phyloP scores from a whole-genome alignment of 164 flowering plant genomes.

The Warburgia ugandensis region DNA sequence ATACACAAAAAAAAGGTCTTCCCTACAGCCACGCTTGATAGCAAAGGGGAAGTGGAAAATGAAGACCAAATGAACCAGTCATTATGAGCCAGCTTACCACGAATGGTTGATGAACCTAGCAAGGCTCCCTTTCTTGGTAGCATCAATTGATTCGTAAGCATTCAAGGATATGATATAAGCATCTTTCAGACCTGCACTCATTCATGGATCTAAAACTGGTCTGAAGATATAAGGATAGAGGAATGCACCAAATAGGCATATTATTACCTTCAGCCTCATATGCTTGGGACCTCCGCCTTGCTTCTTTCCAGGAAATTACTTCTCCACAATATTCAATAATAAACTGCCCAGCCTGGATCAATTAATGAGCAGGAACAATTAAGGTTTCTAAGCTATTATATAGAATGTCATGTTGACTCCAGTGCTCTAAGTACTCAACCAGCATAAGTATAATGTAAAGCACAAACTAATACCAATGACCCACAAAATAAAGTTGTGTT shows the following conservation, averaged over 20 bases:
- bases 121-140: conserved; percentile 89
- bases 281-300: conserved; percentile 60
- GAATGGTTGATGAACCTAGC: conserved; percentile 97
- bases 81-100: conserved; percentile 52
- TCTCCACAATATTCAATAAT: conserved; percentile 96
- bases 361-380: background rate
- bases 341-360: conserved; percentile 66
- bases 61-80: no score
- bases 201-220: background rate
- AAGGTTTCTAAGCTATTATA: conserved; percentile 1
- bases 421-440: no score
- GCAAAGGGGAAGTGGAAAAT: no score
- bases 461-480: no score
- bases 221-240: conserved; percentile 5
- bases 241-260: conserved; percentile 1
- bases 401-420: no score
- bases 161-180: conserved; percentile 85
- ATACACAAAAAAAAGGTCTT: background rate
- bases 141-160: conserved; percentile 76
- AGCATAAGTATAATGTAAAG: no score
- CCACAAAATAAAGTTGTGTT: no score
- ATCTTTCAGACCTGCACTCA: conserved; percentile 71
- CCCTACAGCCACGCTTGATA: no score
- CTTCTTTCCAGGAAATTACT: conserved; percentile 87
- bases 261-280: conserved; percentile 69